phyloP scores from a whole-genome alignment of 129 eudicot genomes.

The Kitagawia praeruptora region DNA sequence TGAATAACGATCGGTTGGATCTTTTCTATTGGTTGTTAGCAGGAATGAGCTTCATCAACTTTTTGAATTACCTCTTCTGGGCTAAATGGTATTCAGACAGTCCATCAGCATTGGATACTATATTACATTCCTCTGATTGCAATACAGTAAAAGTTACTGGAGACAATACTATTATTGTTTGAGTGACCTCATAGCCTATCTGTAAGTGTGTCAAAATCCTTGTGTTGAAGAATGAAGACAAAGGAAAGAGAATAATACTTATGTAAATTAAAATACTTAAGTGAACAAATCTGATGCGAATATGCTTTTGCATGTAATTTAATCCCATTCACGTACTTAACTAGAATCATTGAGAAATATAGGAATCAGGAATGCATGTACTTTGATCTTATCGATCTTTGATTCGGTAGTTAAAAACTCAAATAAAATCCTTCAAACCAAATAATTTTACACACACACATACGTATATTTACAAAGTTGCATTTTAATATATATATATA shows the following conservation, averaged over 20 bases:
- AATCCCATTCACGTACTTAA: background rate
- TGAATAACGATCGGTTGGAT: constrained; percentile 73
- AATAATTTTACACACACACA: no score
- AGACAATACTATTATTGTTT: constrained; percentile 28
- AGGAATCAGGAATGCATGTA: no score
- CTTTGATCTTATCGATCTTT: no score
- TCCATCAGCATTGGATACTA: background rate
- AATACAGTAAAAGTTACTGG: constrained; percentile 25
- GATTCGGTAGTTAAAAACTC: no score
- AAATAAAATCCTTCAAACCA: no score
- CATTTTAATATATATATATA: no score
- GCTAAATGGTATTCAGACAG: constrained; percentile 50
- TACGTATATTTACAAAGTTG: no score
- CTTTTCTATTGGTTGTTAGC: constrained; percentile 86
- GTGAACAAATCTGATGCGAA: background rate
- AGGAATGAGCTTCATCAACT: constrained; percentile 60
- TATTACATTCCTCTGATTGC: background rate
- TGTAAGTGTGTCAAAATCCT: background rate
- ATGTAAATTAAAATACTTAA: background rate
- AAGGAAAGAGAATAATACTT: background rate
- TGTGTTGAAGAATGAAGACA: background rate
- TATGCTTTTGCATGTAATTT: background rate
- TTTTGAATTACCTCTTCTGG: constrained; percentile 72
- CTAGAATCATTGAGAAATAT: no score
- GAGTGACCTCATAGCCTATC: background rate